Evolutionary conservation across 768 basidiomycete genomes (phyloP).

Genomic region (Collybia sordida): DNA sequence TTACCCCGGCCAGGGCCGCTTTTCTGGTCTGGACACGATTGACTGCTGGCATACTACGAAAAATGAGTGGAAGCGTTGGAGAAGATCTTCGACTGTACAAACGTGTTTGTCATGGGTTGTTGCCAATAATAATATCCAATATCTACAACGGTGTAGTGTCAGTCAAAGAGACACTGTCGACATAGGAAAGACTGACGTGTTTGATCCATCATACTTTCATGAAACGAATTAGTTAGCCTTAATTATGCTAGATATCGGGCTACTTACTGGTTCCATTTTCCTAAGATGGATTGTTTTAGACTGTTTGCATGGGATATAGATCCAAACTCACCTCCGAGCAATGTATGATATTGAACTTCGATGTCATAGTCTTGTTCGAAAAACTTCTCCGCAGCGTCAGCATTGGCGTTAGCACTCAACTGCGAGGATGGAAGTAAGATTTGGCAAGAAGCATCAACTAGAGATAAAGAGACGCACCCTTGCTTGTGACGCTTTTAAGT

Average conservation of each 20-base stretch:
- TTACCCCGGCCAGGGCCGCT: conserved; percentile 57
- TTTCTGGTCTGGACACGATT: conserved; percentile 54
- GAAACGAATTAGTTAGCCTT: background rate
- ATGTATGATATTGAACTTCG: conserved; percentile 56
- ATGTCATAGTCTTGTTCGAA: conserved; percentile 65
- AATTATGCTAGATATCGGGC: background rate
- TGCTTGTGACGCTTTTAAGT: conserved; percentile 62
- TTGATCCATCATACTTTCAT: conserved; percentile 65
- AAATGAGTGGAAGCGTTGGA: background rate
- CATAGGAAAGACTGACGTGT: conserved; percentile 38
- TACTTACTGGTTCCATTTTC: conserved; percentile 66
- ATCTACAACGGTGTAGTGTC: conserved; percentile 22
- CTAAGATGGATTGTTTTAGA: conserved; percentile 20
- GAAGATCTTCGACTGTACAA: conserved; percentile 11
- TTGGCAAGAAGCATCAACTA: background rate
- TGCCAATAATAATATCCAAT: conserved; percentile 72
- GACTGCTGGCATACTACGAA: conserved; percentile 48
- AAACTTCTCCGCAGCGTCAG: conserved; percentile 50
- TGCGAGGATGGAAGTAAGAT: conserved; percentile 7
- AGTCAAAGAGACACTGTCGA: background rate
- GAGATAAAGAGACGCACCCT: conserved; percentile 26
- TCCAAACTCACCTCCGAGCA: conserved; percentile 46
- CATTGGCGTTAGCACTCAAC: conserved; percentile 58
- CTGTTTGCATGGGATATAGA: background rate
- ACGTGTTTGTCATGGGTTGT: conserved; percentile 66